Base-by-base conservation (phyloP, 305 asterid genomes). In the Andrographis paniculata region DNA sequence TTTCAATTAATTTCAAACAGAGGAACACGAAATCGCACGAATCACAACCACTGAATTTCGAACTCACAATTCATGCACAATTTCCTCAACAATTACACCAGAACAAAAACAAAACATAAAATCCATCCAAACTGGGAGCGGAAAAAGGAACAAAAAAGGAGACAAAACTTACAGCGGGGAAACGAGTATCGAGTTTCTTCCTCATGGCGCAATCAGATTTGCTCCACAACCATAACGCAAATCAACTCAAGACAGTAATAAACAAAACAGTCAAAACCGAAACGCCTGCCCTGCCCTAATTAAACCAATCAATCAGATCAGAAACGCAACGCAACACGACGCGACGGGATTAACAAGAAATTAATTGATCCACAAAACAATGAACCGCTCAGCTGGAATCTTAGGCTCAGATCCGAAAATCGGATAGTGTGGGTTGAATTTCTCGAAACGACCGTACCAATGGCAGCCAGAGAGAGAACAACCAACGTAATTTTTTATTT, bases 101-200 rank as follows among this genome's bases (percentile, higher is more conserved):
- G 36, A 39, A n/a, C n/a, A n/a, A n/a, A n/a, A n/a, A n/a, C n/a
- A 19, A 40, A 41, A 4, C 17, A 21, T 21, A 24, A 23, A 28
- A 49, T 12, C 15, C 12, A 28, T 56, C 51, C n/a, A 13, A 10
- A 42, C 35, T 1, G 10, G 15, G 38, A 17, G 28, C 9, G 9
- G 9, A 27, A 33, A 20, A 45, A 9, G 42, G 12, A 20, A 31
- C 48, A 59, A 1, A 42, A n/a, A 40, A 20, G 48, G 16, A n/a
- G n/a, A n/a, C n/a, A n/a, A 36, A 61, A 61, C 84, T 76, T 66
- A 82, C 94, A 58, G 94, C 94, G 42, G 94, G 94, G 58, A 82
- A 82, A 52, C 94, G 94, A 61, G 94, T 82, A 64, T 82, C 94
- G 51, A 82, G 82, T 72, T 82, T 82, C 83, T 82, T 82, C 87